Evolutionary conservation across 768 basidiomycete genomes (phyloP).

Genomic region (Hygrophorus pudorinus): DNA sequence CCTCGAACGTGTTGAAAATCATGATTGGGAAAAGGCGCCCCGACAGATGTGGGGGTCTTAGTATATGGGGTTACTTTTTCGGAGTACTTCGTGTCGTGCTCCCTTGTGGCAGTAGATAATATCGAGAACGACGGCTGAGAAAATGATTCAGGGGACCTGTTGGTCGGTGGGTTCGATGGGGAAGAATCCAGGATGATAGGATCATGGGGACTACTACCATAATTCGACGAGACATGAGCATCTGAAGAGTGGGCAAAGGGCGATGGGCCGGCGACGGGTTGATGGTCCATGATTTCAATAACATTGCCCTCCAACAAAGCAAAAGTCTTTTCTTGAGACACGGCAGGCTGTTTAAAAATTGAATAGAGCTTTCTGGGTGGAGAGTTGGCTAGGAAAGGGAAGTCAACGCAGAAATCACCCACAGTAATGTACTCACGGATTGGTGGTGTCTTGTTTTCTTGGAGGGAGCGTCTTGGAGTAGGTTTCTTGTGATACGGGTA

Average conservation of each 20-base stretch:
- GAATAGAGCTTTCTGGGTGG: not conserved
- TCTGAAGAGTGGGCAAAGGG: no score
- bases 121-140: not conserved
- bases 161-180: constrained; percentile 11
- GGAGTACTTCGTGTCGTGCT: no score
- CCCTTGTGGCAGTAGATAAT: no score
- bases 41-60: constrained; percentile 5
- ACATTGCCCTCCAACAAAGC: not conserved
- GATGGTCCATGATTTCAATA: not conserved
- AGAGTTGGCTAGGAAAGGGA: not conserved
- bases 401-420: not conserved
- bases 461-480: no score
- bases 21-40: constrained; percentile 38
- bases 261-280: not conserved
- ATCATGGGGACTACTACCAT: no score
- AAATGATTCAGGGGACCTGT: constrained; percentile 6
- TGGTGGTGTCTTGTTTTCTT: no score
- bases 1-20: constrained; percentile 55
- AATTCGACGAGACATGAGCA: no score
- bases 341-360: not conserved
- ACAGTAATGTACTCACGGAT: not conserved
- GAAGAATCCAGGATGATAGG: not conserved
- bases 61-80: no score
- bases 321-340: no score
- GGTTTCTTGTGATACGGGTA: no score